Percentiles rank a stretch among this genome's conserved stretches.
phyloP scores from a whole-genome alignment of 2,329 filamentous ascomycete genomes.

The Pyrenophora seminiperda region DNA sequence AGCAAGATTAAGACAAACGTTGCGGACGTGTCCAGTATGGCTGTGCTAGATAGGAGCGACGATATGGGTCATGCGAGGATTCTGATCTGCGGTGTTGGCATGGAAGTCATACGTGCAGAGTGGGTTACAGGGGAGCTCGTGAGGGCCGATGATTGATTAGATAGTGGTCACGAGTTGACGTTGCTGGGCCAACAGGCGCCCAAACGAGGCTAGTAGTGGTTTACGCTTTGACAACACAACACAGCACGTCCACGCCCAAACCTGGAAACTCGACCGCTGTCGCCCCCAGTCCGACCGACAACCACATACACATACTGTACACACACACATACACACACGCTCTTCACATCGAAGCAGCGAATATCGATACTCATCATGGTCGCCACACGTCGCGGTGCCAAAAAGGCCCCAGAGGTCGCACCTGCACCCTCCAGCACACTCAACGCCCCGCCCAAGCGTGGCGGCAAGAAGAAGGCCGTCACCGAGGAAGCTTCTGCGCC shows the following conservation, averaged over 20 bases:
- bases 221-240: constrained; percentile 35
- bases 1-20: constrained; percentile 54
- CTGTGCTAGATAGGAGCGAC: constrained; percentile 38
- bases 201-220: constrained; percentile 14
- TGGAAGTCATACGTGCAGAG: constrained; percentile 38
- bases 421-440: constrained; percentile 34
- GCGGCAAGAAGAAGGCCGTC: constrained; percentile 33
- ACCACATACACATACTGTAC: constrained; percentile 12
- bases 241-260: constrained; percentile 20
- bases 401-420: constrained; percentile 29
- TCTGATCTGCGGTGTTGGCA: constrained; percentile 43
- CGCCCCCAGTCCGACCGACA: constrained; percentile 11
- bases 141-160: not conserved
- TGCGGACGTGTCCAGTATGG: constrained; percentile 61
- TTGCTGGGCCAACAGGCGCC: constrained; percentile 22
- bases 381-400: constrained; percentile 40
- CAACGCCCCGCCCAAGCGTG: constrained; percentile 42
- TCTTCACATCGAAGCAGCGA: constrained; percentile 20
- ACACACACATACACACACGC: too few species aligned
- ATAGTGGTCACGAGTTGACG: constrained; percentile 3
- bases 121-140: not conserved
- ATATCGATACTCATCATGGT: constrained; percentile 34
- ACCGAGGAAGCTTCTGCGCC: constrained; percentile 27
- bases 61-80: constrained; percentile 18
- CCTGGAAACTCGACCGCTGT: constrained; percentile 15